These are phyloP conservation scores for Fagopyrum homotropicum DNA, from an alignment of 148 eudicot species.

Conservation along the genomic window DNA sequence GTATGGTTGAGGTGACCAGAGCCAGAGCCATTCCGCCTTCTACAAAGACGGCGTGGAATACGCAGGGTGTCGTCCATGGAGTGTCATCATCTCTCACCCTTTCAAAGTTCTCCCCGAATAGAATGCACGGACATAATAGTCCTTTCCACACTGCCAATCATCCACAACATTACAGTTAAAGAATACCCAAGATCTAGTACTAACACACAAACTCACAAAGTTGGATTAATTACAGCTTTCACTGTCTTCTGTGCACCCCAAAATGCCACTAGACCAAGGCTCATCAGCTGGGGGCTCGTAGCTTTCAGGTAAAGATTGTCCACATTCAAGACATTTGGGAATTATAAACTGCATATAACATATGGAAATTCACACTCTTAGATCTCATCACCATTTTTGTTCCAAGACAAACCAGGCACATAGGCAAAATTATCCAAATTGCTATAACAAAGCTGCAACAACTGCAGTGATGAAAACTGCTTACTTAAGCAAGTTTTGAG, in stretches of 20 bases:
- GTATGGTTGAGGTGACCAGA: constrained; percentile 28
- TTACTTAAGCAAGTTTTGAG: too few species aligned
- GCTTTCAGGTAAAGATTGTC: constrained; percentile 34
- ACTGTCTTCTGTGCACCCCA: constrained; percentile 31
- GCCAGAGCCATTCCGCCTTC: constrained; percentile 75
- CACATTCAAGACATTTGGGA: constrained; percentile 32
- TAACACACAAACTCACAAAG: too few species aligned
- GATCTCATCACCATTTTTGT: too few species aligned
- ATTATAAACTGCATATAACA: constrained; percentile 22
- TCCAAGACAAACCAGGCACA: too few species aligned
- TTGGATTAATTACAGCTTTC: constrained; percentile 26
- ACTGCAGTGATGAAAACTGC: too few species aligned
- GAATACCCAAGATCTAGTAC: too few species aligned
- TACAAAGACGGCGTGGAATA: constrained; percentile 55
- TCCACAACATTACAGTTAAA: neutral
- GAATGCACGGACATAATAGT: constrained; percentile 66
- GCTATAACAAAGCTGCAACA: too few species aligned
- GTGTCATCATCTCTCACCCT: constrained; percentile 42
- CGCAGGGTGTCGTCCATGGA: constrained; percentile 45
- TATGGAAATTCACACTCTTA: neutral
- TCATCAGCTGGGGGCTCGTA: constrained; percentile 38
- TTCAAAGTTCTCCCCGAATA: constrained; percentile 70
- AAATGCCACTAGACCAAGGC: constrained; percentile 38
- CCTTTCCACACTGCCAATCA: constrained; percentile 52
- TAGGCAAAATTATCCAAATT: too few species aligned